Percentiles rank a stretch among this genome's conserved stretches.
phyloP scores from a whole-genome alignment of 2,329 filamentous ascomycete genomes.

The Fusarium albosuccineum region DNA sequence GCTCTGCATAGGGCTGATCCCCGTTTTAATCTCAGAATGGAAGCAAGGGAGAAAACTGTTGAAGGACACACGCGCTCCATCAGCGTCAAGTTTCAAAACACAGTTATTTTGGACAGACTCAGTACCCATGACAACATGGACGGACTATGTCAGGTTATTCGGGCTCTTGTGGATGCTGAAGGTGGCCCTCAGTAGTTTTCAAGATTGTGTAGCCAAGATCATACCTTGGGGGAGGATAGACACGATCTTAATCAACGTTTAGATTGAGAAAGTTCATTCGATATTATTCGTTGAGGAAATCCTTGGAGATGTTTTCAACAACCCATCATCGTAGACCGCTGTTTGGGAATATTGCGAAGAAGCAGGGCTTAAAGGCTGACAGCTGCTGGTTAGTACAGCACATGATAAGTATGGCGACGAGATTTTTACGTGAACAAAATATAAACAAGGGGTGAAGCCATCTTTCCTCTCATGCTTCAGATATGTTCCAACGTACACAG shows the following conservation, averaged over 20 bases:
- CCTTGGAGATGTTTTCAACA: neutral
- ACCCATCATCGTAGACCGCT: too few relatives aligned
- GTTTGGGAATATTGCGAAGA: too few relatives aligned
- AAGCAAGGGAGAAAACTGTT: neutral
- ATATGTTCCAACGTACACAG: too few relatives aligned
- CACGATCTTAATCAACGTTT: neutral
- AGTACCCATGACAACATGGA: neutral
- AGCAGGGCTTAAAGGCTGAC: too few relatives aligned
- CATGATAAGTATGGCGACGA: too few relatives aligned
- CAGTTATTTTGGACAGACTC: neutral
- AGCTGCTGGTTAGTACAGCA: too few relatives aligned
- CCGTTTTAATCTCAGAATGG: neutral
- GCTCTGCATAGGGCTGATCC: neutral
- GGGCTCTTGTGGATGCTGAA: neutral
- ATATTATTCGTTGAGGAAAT: neutral
- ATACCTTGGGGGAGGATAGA: neutral
- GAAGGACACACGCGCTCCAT: neutral
- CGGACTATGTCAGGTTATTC: neutral
- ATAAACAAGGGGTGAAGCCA: too few relatives aligned
- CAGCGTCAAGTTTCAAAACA: neutral
- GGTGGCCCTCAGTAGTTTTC: neutral
- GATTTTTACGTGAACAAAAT: too few relatives aligned
- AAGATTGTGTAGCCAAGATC: neutral
- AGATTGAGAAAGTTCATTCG: neutral
- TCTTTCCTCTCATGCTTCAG: too few relatives aligned